These are phyloP conservation scores for Xylaria palmicola DNA, from an alignment of 495 filamentous ascomycete species.

Conservation along the genomic window DNA sequence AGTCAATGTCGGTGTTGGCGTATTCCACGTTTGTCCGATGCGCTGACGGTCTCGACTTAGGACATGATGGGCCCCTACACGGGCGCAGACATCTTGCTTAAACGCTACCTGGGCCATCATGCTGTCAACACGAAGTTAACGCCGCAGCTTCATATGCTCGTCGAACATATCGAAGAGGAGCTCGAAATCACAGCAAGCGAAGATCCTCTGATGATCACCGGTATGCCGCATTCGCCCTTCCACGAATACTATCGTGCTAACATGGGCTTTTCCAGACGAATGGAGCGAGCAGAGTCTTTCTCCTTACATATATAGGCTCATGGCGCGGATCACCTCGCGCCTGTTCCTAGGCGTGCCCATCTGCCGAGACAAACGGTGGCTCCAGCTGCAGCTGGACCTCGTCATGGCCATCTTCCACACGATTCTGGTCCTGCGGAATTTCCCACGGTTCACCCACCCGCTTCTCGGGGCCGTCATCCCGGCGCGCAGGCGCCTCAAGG, in stretches of 20 bases:
- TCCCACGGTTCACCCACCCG: neutral
- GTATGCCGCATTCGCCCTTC: neutral
- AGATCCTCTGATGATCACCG: neutral
- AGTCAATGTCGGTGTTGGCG: neutral
- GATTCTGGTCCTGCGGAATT: neutral
- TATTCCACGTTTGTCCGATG: neutral
- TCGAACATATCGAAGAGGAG: neutral
- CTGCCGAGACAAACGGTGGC: neutral
- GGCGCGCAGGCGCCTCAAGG: neutral
- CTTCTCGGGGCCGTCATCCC: neutral
- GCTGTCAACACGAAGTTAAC: neutral
- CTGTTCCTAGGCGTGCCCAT: neutral
- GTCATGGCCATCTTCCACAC: neutral
- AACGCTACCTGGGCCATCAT: neutral
- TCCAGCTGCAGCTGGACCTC: neutral
- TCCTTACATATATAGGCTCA: neutral
- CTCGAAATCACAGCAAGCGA: neutral
- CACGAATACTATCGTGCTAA: neutral
- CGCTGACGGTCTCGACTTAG: neutral
- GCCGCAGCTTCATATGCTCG: neutral
- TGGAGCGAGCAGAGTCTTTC: neutral
- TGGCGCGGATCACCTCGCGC: neutral
- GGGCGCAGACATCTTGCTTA: neutral
- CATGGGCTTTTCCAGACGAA: neutral
- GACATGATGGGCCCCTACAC: neutral